Base-by-base conservation (phyloP, 2,329 filamentous ascomycete species). In the Graphiopsis chlorocephala region DNA sequence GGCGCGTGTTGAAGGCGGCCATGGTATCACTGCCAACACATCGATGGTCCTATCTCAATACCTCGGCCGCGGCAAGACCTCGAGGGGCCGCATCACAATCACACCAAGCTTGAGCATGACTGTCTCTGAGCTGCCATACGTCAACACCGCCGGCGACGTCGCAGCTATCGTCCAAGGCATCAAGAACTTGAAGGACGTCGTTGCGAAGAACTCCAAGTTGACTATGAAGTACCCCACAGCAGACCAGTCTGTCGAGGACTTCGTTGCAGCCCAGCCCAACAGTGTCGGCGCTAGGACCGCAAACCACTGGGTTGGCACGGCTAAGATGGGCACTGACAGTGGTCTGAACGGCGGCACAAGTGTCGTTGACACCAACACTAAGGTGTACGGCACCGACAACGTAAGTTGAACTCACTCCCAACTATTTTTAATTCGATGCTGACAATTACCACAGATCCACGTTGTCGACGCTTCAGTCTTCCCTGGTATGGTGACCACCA, bases 391-490 rank as follows among this genome's bases (percentile, higher is more conserved):
- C 31, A 90, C 85, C 0, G 86, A 89, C 70, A 90, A 90, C 75
- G 61, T 64, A 58, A 64, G 61, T 59, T 4, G 4, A 5, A 20
- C 23, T 23, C 23, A 29, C 23, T 11, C 14, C 15, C 3, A 3
- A 38, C 15, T 23, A 14, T 23, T 14, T 17, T 14, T 14, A 15
- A n/a, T 50, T 8, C 15, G 4, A 33, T 56, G 50, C 48, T 63
- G 29, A 63, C 50, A 26, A n/a, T 20, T 14, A 7, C 14, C 15
- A 23, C 42, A 64, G 61, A 78, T 90, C 56, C 89, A 87, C 70
- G 85, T 90, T 14, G 86, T 90, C 4, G 88, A 91, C 70, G 88
- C 85, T 0, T 85, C 84, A 66, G 87, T 91, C 70, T 89, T 90
- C 78, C 88, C 89, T 0, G 88, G 89, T 67, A 85, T 90, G 69